Base-by-base conservation (phyloP, 2,329 filamentous ascomycete species). In the Alternaria sp. region DNA sequence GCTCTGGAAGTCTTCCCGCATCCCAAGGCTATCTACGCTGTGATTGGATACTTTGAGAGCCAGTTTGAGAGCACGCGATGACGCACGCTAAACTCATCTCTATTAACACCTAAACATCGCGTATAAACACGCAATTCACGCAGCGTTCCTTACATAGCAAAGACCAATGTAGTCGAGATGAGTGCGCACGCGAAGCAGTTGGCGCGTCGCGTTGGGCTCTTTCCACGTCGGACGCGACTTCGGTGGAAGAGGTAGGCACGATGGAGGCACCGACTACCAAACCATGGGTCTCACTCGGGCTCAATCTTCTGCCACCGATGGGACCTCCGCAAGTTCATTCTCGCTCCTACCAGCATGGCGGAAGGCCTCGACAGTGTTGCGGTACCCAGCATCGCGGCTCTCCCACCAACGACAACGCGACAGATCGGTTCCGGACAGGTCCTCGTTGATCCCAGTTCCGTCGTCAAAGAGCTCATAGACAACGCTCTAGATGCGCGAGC, bases 391-490 rank as follows among this genome's bases (percentile, higher is more conserved):
- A 84, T 85, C 61, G 71, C 79, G 50, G 79, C 79, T 58, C 79
- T 85, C 14, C 79, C 82, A 28, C 73, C 78, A 45, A 71, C 76
- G 5, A 82, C 82, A 14, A 81, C 85, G 21, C 84, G 85, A 50
- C 84, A 87, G 11, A 82, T 94, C 7, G 86, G 88, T 37, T 88
- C 90, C 8, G 83, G 87, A 3, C 83, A 89, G 68, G 84, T 85
- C 49, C 84, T 94, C 54, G 83, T 85, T 6, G 87, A 87, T 8
- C 85, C 91, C 0, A 80, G 83, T 12, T 85, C 87, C 11, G 80
- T 92, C 3, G 86, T 93, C 70, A 94, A 94, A 74, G 92, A 94
- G 78, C 87, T 94, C 5, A 78, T 94, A 30, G 92, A 94, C 70
- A 94, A 95, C 77, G 85, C 91, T 46, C 85, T 94, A 20, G 92